These are phyloP conservation scores for Umbelopsis vinacea DNA, from an alignment of 192 early-diverging fungal species.

Conservation along the genomic window DNA sequence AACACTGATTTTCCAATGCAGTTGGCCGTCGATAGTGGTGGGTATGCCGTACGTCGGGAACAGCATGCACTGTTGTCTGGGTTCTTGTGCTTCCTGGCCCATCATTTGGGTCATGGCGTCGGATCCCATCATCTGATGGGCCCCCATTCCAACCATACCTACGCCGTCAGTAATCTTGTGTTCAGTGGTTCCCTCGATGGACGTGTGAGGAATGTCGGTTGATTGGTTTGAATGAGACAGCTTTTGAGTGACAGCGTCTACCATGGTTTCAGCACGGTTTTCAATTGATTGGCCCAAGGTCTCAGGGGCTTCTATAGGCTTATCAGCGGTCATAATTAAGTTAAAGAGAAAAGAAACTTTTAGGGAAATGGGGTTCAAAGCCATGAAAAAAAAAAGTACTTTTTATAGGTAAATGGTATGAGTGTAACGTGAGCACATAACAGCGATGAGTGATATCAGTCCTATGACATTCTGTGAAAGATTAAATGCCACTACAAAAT, in stretches of 20 bases:
- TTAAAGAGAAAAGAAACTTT: not conserved
- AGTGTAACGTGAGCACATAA: slow-evolving; percentile 17
- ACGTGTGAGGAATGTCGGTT: not conserved
- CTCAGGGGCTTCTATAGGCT: not conserved
- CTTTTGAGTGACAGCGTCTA: not conserved
- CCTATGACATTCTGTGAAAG: no score
- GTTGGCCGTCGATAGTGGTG: slow-evolving; percentile 12
- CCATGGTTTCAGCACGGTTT: not conserved
- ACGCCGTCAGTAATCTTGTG: not conserved
- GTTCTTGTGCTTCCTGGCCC: not conserved
- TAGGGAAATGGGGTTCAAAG: no score
- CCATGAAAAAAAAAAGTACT: not conserved
- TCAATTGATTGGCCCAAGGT: not conserved
- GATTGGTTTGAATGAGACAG: not conserved
- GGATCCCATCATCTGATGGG: not conserved
- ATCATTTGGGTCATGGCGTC: slow-evolving; percentile 11
- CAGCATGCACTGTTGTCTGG: slow-evolving; percentile 29
- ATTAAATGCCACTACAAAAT: no score
- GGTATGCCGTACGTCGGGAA: slow-evolving; percentile 38
- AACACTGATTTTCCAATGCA: slow-evolving; percentile 28
- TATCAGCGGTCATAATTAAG: not conserved
- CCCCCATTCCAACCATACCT: slow-evolving; percentile 5
- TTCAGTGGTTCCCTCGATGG: not conserved
- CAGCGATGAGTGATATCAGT: not conserved
- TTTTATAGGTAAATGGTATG: slow-evolving; percentile 23